These are phyloP conservation scores for Tarenaya hassleriana DNA, from an alignment of 345 rosid genomes.

Conservation along the genomic window DNA sequence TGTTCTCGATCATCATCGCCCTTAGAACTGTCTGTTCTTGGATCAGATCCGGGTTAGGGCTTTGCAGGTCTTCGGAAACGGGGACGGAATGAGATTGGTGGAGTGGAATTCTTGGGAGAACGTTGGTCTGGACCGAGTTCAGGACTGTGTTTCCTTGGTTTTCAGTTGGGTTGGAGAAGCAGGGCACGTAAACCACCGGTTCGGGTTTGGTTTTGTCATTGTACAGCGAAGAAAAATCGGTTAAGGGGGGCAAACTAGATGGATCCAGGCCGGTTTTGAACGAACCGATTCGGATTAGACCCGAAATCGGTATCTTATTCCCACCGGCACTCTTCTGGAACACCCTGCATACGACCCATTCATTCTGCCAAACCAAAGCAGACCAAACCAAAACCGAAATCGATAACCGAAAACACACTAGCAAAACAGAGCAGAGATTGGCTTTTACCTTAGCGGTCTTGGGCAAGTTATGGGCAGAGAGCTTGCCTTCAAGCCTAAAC, in stretches of 20 bases:
- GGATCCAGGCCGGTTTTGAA: slow-evolving; percentile 35
- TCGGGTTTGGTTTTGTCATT: slow-evolving; percentile 33
- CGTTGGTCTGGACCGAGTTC: slow-evolving; percentile 30
- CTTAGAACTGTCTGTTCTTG: slow-evolving; percentile 51
- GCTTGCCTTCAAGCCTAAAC: slow-evolving; percentile 69
- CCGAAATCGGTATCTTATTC: slow-evolving; percentile 63
- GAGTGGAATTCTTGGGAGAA: slow-evolving; percentile 29
- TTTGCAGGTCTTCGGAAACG: slow-evolving; percentile 28
- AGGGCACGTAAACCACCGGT: slow-evolving; percentile 74
- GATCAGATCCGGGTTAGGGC: slow-evolving; percentile 28
- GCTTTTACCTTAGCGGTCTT: slow-evolving; percentile 63
- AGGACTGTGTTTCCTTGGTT: slow-evolving; percentile 33
- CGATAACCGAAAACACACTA: slow-evolving; percentile 12
- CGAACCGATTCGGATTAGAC: slow-evolving; percentile 36
- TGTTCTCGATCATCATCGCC: slow-evolving; percentile 45
- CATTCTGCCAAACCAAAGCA: slow-evolving; percentile 49
- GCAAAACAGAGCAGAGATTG: slow-evolving; percentile 13
- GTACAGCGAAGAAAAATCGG: slow-evolving; percentile 49
- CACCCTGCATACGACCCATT: slow-evolving; percentile 90
- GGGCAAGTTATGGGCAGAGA: slow-evolving; percentile 62
- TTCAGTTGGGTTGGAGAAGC: slow-evolving; percentile 85
- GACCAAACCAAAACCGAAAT: slow-evolving; percentile 1
- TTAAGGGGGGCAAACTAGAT: slow-evolving; percentile 53
- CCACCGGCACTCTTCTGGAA: slow-evolving; percentile 71
- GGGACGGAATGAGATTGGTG: slow-evolving; percentile 32